Evolutionary conservation across 202 grass and related monocot species (phyloP), one percentile per base, ranked within the genome.

Genomic region (Panicum hallii): DNA sequence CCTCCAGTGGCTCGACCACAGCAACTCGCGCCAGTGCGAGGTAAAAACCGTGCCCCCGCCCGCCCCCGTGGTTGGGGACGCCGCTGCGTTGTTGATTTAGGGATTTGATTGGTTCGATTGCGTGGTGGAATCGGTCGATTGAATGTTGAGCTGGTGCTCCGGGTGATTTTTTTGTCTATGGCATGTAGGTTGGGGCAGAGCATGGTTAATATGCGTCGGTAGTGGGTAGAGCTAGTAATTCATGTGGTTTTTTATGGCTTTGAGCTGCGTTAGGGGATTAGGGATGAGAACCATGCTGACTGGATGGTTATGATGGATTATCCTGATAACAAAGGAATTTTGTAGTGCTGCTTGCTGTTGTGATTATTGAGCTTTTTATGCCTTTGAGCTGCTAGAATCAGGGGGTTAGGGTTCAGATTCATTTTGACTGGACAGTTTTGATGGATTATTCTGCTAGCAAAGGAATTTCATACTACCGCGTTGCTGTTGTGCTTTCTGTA

Each of bases 21-120:
- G 93, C 85, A 97, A 97, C 88, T 95, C 97, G 63, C 97, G 93
- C 60, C 97, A 97, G 88, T 99, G 97, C 93, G 93, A 99, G 97
- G 97, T 99, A 81, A 55, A 34, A 7, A 9, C 17, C 5, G 23
- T 11, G 10, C 22, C 9, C 17, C 10, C 6, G 19, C 61, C 4
- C 36, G 3, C 36, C 36, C 49, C 70, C 6, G 48, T 36, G 13
- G 47, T 1, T 32, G 20, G 73, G 19, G 52, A 15, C 55, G 61
- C 19, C 43, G 41, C 49, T 58, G 14, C 38, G 16, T 2, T 34
- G 10, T 5, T 36, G 36, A 1, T 30, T 38, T 89, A 47, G 80
- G 87, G 75, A 26, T 60, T 79, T 5, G 42, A 71, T 84, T 85
- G 47, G 30, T 13, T 64, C 34, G 20, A 69, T 69, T 89, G 20